A percentile compares a stretch with the other conserved stretches of the same genome.
Conservation (phyloP, 768 basidiomycete species). For the Phallus indusiatus region DNA sequence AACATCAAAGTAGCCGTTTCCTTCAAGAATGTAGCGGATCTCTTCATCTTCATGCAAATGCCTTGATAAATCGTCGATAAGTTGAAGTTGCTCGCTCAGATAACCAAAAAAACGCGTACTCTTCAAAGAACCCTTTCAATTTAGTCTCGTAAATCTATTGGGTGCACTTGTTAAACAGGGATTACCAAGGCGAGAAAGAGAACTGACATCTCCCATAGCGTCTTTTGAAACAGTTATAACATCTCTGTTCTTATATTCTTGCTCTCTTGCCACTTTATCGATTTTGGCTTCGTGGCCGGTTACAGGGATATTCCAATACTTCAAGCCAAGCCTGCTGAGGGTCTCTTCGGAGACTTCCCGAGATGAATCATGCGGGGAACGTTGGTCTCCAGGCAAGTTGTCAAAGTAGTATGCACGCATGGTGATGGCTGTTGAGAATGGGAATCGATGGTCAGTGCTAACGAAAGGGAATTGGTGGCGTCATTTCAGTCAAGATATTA, state of each 20-base stretch:
- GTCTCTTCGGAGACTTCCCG: slow-evolving; percentile 31
- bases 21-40: slow-evolving; percentile 78
- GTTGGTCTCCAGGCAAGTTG: slow-evolving; percentile 71
- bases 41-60: slow-evolving; percentile 97
- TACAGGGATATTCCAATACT: slow-evolving; percentile 58
- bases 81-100: not conserved
- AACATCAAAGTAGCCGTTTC: slow-evolving; percentile 90
- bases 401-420: slow-evolving; percentile 77
- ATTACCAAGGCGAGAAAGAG: not conserved
- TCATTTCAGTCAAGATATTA: not conserved
- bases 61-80: slow-evolving; percentile 26
- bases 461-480: not conserved
- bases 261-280: slow-evolving; percentile 53
- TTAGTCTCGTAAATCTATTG: slow-evolving; percentile 62
- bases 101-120: slow-evolving; percentile 36
- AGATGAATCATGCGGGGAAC: slow-evolving; percentile 63
- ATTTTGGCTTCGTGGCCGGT: slow-evolving; percentile 40
- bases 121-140: slow-evolving; percentile 75
- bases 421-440: not conserved
- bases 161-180: not conserved
- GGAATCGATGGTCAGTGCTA: no score
- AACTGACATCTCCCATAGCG: slow-evolving; percentile 64
- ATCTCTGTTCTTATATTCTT: slow-evolving; percentile 80
- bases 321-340: slow-evolving; percentile 53
- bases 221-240: slow-evolving; percentile 67